Conservation (phyloP, 1,139 yeast genomes). For the Hansenula sp. region DNA sequence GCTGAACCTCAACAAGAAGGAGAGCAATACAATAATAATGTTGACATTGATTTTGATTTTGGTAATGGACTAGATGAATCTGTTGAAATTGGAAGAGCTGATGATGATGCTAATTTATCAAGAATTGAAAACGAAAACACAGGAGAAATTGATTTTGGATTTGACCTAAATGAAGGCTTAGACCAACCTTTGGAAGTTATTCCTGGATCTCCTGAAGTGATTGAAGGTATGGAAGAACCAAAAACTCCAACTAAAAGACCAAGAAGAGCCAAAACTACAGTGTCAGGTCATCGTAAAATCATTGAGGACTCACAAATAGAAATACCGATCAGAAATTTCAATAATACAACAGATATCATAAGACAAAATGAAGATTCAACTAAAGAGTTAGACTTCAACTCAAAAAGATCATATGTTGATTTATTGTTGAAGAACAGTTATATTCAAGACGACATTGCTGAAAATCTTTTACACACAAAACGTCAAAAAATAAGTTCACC, state of each 20-base stretch:
- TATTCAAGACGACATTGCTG: constrained; percentile 13
- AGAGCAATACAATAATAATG: constrained; percentile 5
- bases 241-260: constrained; percentile 5
- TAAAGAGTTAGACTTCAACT: constrained; percentile 6
- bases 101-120: constrained; percentile 22
- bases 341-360: constrained; percentile 9
- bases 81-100: constrained; percentile 31
- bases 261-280: background rate
- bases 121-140: constrained; percentile 1
- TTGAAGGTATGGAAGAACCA: constrained; percentile 8
- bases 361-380: background rate
- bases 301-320: constrained; percentile 18
- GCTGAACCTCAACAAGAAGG: constrained; percentile 5
- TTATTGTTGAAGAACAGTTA: constrained; percentile 9
- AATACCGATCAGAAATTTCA: constrained; percentile 17
- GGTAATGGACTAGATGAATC: constrained; percentile 21
- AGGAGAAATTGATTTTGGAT: constrained; percentile 10
- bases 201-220: constrained; percentile 13
- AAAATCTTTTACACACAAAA: constrained; percentile 13
- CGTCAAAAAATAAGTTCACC: constrained; percentile 16
- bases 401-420: constrained; percentile 13
- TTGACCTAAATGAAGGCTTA: constrained; percentile 11
- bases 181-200: constrained; percentile 2
- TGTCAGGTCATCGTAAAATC: constrained; percentile 17
- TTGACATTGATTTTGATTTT: constrained; percentile 6